Base-by-base conservation (phyloP, 139 green algal species). In the Tetraselmis striata region DNA sequence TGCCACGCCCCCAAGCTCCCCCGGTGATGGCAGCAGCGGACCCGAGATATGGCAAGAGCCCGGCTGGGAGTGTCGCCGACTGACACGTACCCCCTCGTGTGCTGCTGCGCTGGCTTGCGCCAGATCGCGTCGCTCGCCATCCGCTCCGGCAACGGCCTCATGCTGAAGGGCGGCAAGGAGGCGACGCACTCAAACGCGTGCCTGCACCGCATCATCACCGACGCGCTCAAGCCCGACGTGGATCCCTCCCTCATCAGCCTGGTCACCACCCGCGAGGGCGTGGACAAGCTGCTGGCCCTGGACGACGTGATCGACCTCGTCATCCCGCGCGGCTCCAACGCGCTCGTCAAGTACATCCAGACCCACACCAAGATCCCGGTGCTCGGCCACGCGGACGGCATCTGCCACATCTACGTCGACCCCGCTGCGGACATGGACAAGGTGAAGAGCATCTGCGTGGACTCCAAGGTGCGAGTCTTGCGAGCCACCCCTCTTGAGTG, bases 381-480 rank as follows among this genome's bases (percentile, higher is more conserved):
- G 84, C 89, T 99, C 77, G 97, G 97, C 75, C 97, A 99, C 83
- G 97, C 97, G 2, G 96, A 98, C 84, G 96, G 96, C 82, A 96
- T 99, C 85, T 99, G 97, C 92, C 97, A 99, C 88, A 90, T 98
- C 76, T 99, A 98, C 82, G 88, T 99, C 23, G 97, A 99, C 87
- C 83, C 85, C 1, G 89, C 85, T 0, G 93, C 90, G 0, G 87
- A 94, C 81, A 32, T 93, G 29, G 85, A 88, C 58, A 91, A 88
- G 59, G 78, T 30, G 29, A 23, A 28, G 23, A 79, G 81, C 77
- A 86, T 98, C 31, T 82, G 89, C 22, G 86, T 98, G 1, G 96
- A 99, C 79, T 83, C 90, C 59, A 99, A 99, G 87, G 89, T n/a
- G n/a, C n/a, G n/a, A n/a, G n/a, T n/a, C n/a, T n/a, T n/a, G n/a